Evolutionary conservation across 768 basidiomycete species (phyloP).

Genomic region (Lactifluus pinguis): DNA sequence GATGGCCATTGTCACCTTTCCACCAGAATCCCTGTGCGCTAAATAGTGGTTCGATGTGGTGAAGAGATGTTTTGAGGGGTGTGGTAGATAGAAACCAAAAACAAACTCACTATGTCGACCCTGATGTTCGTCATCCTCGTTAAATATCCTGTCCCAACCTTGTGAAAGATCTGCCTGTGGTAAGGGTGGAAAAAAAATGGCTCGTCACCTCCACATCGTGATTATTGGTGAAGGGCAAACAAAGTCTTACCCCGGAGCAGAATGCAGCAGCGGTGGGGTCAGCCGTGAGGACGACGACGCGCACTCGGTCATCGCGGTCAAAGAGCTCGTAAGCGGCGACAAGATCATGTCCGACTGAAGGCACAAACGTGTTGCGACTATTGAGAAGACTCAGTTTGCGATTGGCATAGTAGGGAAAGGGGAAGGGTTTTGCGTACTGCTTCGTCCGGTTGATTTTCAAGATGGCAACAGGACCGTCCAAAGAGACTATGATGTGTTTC

Average conservation of each 20-base stretch:
- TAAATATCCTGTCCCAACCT: conserved; percentile 37
- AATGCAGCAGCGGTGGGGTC: conserved; percentile 43
- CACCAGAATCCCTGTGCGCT: conserved; percentile 45
- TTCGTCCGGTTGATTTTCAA: conserved; percentile 40
- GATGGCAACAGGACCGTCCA: conserved; percentile 38
- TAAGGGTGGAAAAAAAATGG: not conserved
- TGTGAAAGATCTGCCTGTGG: conserved; percentile 39
- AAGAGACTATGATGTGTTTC: conserved; percentile 34
- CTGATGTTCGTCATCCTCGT: conserved; percentile 34
- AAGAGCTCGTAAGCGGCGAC: conserved; percentile 36
- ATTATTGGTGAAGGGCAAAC: not conserved
- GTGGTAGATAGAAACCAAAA: not conserved
- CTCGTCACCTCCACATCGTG: not conserved
- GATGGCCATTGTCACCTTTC: conserved; percentile 37
- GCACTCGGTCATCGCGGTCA: conserved; percentile 45
- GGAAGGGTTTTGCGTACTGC: conserved; percentile 28
- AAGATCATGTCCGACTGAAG: conserved; percentile 30
- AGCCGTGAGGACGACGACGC: conserved; percentile 43
- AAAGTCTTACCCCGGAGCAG: conserved; percentile 42
- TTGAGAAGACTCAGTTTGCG: not conserved
- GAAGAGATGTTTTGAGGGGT: not conserved
- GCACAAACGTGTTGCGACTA: conserved; percentile 40
- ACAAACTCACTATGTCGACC: conserved; percentile 37
- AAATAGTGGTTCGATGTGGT: no score
- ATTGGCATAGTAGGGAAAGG: not conserved